Evolutionary conservation across 768 basidiomycete species (phyloP).

Genomic region (Macrocybe gigantea): DNA sequence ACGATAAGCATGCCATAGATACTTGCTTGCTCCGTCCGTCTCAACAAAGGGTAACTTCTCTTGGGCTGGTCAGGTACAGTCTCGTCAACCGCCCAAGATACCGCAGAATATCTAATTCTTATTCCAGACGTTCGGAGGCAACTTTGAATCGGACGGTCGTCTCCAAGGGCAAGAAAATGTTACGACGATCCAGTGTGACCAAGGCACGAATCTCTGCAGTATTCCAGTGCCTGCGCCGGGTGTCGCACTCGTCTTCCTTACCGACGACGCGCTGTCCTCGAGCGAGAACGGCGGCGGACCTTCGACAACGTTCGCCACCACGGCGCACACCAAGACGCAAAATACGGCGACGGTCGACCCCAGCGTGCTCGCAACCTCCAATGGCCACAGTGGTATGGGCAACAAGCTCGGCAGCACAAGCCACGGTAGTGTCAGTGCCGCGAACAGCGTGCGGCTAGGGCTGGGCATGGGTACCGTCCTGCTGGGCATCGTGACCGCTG

Average conservation of each 20-base stretch:
- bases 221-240: constrained; percentile 65
- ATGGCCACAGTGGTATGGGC: constrained; percentile 37
- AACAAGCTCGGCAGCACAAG: constrained; percentile 33
- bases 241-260: constrained; percentile 67
- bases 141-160: constrained; percentile 62
- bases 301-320: constrained; percentile 46
- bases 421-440: constrained; percentile 21
- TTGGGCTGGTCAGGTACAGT: constrained; percentile 53
- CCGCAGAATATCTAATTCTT: neutral
- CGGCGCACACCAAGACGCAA: constrained; percentile 39
- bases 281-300: constrained; percentile 25
- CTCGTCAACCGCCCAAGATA: neutral
- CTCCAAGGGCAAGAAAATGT: constrained; percentile 45
- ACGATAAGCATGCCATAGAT: constrained; percentile 29
- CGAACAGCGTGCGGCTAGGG: neutral
- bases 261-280: constrained; percentile 23
- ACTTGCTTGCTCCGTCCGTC: constrained; percentile 42
- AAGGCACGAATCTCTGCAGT: constrained; percentile 41
- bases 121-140: constrained; percentile 49
- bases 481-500: no score
- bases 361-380: constrained; percentile 54
- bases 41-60: constrained; percentile 51
- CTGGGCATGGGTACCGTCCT: neutral
- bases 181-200: constrained; percentile 52
- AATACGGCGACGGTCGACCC: constrained; percentile 53